phyloP scores from a whole-genome alignment of 805 yeast species.

The Myxozyma neglecta region DNA sequence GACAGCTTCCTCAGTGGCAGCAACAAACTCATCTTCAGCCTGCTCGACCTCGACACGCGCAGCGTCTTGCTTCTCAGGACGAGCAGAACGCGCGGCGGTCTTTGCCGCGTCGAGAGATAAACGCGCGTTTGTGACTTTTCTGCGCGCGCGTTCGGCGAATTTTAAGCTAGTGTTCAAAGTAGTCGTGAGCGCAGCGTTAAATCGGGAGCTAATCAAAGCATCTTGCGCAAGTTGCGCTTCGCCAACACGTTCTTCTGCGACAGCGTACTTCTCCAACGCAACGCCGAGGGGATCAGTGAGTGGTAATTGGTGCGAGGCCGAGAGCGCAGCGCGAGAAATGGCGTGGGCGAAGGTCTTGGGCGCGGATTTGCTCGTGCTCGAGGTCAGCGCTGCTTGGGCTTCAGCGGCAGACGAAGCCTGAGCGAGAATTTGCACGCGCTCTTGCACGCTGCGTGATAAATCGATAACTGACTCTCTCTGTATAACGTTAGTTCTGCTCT shows the following conservation, averaged over 20 bases:
- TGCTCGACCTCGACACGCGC: constrained; percentile 75
- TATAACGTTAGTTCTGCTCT: background rate
- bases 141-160: constrained; percentile 67
- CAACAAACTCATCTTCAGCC: constrained; percentile 86
- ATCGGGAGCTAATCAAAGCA: constrained; percentile 63
- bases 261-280: constrained; percentile 65
- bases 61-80: constrained; percentile 68
- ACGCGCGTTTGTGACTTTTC: constrained; percentile 73
- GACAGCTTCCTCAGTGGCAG: constrained; percentile 85
- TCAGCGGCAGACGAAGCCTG: constrained; percentile 77
- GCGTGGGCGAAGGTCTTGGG: constrained; percentile 87
- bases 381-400: constrained; percentile 69
- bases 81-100: constrained; percentile 50
- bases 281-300: constrained; percentile 56
- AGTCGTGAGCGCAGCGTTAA: constrained; percentile 64
- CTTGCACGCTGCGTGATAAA: constrained; percentile 63
- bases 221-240: constrained; percentile 83
- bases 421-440: constrained; percentile 64
- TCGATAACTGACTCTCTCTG: constrained; percentile 74
- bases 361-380: constrained; percentile 50
- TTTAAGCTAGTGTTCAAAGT: constrained; percentile 60
- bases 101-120: constrained; percentile 78
- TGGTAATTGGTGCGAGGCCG: constrained; percentile 47
- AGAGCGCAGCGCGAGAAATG: constrained; percentile 69
- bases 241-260: constrained; percentile 71